Evolutionary conservation across 2,329 filamentous ascomycete species (phyloP).

Genomic region (Fusarium redolens): DNA sequence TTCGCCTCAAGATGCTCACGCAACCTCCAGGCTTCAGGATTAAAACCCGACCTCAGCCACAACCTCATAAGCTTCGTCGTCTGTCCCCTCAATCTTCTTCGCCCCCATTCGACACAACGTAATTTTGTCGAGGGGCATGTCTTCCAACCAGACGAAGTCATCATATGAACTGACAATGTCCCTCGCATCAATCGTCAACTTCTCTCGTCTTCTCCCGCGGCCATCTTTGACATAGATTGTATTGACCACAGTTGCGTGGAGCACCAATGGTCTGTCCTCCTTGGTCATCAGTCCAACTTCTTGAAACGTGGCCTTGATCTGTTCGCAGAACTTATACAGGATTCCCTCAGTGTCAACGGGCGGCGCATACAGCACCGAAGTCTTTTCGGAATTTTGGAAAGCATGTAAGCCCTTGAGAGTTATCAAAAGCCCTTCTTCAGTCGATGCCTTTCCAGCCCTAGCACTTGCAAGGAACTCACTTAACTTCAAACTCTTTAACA

Average conservation of each 20-base stretch:
- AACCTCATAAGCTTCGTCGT: slow-evolving; percentile 65
- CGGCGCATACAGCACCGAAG: slow-evolving; percentile 73
- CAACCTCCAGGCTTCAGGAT: slow-evolving; percentile 28
- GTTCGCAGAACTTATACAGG: slow-evolving; percentile 68
- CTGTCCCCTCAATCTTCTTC: slow-evolving; percentile 67
- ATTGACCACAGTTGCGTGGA: slow-evolving; percentile 90
- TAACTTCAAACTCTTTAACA: slow-evolving; percentile 54
- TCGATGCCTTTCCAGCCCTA: slow-evolving; percentile 21
- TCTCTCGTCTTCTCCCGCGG: slow-evolving; percentile 47
- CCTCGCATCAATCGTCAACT: slow-evolving; percentile 64
- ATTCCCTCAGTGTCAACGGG: slow-evolving; percentile 65
- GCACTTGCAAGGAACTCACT: slow-evolving; percentile 53
- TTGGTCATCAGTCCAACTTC: slow-evolving; percentile 66
- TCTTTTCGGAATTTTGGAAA: slow-evolving; percentile 68
- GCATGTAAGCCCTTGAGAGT: slow-evolving; percentile 67
- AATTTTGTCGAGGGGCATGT: slow-evolving; percentile 74
- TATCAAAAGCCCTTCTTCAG: slow-evolving; percentile 50
- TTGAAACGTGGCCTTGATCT: slow-evolving; percentile 65
- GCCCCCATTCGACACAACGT: slow-evolving; percentile 91
- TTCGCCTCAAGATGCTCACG: neutral
- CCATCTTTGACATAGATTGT: slow-evolving; percentile 76
- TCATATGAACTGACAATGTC: slow-evolving; percentile 69
- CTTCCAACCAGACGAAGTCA: slow-evolving; percentile 76
- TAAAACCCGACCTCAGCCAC: slow-evolving; percentile 60
- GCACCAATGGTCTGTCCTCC: slow-evolving; percentile 72